Evolutionary conservation across 768 basidiomycete species (phyloP).

Genomic region (Panellus pusillus): DNA sequence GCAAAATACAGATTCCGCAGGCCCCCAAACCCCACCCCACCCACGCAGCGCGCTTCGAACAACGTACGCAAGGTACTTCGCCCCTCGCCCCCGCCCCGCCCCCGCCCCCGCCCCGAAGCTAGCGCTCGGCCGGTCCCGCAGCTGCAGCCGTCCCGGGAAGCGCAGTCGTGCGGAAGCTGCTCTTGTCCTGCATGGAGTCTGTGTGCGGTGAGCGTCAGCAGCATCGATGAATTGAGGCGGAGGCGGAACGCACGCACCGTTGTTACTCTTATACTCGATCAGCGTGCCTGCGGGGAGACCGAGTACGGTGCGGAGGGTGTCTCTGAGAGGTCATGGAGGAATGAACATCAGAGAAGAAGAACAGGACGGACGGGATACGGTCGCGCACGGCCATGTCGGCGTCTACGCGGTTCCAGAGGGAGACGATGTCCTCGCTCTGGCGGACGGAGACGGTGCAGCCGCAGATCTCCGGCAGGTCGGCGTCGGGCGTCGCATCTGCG

Average conservation of each 20-base stretch:
- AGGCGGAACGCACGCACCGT: slow-evolving; percentile 46
- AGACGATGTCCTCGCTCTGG: slow-evolving; percentile 91
- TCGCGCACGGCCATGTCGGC: slow-evolving; percentile 74
- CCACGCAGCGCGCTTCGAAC: too few relatives aligned
- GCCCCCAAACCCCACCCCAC: too few relatives aligned
- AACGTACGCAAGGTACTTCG: too few relatives aligned
- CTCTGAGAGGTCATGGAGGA: slow-evolving; percentile 44
- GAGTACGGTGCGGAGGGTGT: slow-evolving; percentile 75
- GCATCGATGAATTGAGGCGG: background rate
- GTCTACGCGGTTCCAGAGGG: slow-evolving; percentile 88
- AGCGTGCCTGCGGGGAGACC: slow-evolving; percentile 74
- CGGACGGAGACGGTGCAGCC: slow-evolving; percentile 94
- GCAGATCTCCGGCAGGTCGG: slow-evolving; percentile 68
- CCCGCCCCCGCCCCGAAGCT: too few relatives aligned
- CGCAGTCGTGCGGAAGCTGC: slow-evolving; percentile 62
- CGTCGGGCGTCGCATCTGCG: background rate
- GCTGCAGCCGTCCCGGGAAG: too few relatives aligned
- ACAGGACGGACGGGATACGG: slow-evolving; percentile 86
- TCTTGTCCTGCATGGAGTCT: slow-evolving; percentile 91
- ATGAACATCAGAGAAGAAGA: slow-evolving; percentile 28
- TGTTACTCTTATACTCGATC: slow-evolving; percentile 96
- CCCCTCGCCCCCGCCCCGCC: too few relatives aligned
- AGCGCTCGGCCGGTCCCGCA: too few relatives aligned
- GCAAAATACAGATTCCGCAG: too few relatives aligned
- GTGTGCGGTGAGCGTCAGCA: background rate